Evolutionary conservation across 495 filamentous ascomycete species (phyloP).

Genomic region (Penicillium manginii): DNA sequence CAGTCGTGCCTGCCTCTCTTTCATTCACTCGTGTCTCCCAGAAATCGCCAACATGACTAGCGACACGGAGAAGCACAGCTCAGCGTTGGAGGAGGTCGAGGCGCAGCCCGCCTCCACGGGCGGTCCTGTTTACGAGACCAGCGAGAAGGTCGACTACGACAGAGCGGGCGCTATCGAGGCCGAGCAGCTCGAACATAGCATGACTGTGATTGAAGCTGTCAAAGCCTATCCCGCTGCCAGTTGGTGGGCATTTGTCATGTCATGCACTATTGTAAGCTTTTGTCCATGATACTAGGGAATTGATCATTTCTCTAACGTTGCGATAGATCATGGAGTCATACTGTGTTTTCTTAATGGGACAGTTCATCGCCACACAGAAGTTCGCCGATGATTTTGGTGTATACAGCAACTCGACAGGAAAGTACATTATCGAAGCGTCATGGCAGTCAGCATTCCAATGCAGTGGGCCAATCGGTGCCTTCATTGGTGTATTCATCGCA

Average conservation of each 20-base stretch:
- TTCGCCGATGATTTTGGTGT: constrained; percentile 43
- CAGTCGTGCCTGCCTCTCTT: constrained; percentile 31
- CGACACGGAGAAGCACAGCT: constrained; percentile 42
- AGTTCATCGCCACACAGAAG: constrained; percentile 44
- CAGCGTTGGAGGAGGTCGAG: constrained; percentile 43
- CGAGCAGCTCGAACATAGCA: constrained; percentile 48
- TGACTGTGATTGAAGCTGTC: constrained; percentile 53
- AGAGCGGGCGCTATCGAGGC: constrained; percentile 49
- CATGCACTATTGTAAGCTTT: constrained; percentile 54
- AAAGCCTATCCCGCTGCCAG: constrained; percentile 50
- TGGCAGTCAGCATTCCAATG: constrained; percentile 53
- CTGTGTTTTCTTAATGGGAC: constrained; percentile 40
- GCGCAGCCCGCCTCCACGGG: constrained; percentile 33
- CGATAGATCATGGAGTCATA: constrained; percentile 52
- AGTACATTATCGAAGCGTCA: constrained; percentile 35
- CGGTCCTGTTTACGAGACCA: constrained; percentile 45
- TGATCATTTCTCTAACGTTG: constrained; percentile 34
- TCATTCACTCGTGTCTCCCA: constrained; percentile 31
- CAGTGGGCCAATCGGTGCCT: constrained; percentile 44
- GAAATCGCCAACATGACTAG: constrained; percentile 46
- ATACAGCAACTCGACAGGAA: constrained; percentile 13
- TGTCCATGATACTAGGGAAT: constrained; percentile 19
- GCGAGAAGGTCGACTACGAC: constrained; percentile 50
- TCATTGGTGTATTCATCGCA: constrained; percentile 49
- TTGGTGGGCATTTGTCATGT: constrained; percentile 58